Conservation (phyloP, 345 rosid genomes). For the Linum trigynum region DNA sequence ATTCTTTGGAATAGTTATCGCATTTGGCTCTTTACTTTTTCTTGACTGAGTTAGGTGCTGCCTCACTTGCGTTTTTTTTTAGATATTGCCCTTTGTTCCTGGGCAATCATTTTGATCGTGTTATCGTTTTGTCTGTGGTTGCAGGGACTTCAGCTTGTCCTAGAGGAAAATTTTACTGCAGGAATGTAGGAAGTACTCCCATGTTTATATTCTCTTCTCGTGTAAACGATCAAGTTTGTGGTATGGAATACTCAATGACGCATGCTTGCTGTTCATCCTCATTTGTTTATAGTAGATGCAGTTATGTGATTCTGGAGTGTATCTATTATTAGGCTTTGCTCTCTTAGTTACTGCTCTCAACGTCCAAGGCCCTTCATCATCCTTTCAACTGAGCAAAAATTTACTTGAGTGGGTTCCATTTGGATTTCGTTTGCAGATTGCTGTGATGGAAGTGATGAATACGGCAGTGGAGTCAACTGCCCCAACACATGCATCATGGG, state of each 20-base stretch:
- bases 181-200: slow-evolving; percentile 52
- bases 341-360: too few species aligned
- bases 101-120: slow-evolving; percentile 5
- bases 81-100: slow-evolving; percentile 1
- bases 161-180: slow-evolving; percentile 51
- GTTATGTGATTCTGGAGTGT: too few species aligned
- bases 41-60: neutral
- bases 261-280: neutral
- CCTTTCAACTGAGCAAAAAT: too few species aligned
- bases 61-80: too few species aligned
- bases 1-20: neutral
- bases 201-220: slow-evolving; percentile 44
- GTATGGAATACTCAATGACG: slow-evolving; percentile 21
- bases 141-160: slow-evolving; percentile 81
- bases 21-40: neutral
- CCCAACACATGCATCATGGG: slow-evolving; percentile 60
- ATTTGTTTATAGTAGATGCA: neutral
- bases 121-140: slow-evolving; percentile 13
- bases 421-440: slow-evolving; percentile 34
- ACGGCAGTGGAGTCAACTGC: slow-evolving; percentile 35
- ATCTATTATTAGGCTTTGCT: too few species aligned
- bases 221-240: slow-evolving; percentile 53
- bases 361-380: too few species aligned
- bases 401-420: neutral
- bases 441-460: slow-evolving; percentile 76